Evolutionary conservation across 352 stramenopile species (phyloP).

Genomic region (Globisporangium mamillatum): DNA sequence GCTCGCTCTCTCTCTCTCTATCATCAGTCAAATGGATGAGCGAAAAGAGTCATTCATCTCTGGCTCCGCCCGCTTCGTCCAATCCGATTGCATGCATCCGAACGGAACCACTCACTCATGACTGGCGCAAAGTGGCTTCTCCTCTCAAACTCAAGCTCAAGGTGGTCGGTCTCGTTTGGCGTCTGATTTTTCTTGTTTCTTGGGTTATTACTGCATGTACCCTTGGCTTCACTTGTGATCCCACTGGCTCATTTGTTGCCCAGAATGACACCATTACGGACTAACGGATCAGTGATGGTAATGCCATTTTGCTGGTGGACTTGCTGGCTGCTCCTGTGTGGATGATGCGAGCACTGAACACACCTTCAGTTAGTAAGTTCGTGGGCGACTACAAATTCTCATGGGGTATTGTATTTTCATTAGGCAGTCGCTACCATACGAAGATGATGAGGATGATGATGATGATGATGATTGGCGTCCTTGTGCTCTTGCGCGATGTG

Average conservation of each 20-base stretch:
- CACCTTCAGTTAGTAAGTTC: not conserved
- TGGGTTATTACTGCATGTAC: not conserved
- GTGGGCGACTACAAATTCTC: not conserved
- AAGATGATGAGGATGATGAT: not conserved
- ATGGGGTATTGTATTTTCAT: not conserved
- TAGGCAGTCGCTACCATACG: not conserved
- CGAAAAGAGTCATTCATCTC: not conserved
- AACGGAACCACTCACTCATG: not conserved
- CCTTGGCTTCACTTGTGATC: no score
- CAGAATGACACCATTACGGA: no score
- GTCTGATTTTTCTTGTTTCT: not conserved
- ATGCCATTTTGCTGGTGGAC: no score
- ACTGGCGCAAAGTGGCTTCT: no score
- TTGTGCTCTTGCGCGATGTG: not conserved
- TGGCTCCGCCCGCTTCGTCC: no score
- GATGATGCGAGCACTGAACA: not conserved
- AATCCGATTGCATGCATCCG: not conserved
- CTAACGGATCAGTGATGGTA: no score
- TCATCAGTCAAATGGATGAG: not conserved
- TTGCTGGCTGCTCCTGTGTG: not conserved
- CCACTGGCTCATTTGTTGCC: no score
- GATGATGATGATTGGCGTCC: not conserved
- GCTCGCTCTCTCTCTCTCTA: not conserved
- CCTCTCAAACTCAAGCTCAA: no score
- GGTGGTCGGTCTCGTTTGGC: no score